phyloP scores from a whole-genome alignment of 345 rosid genomes.

The Kandelia obovata region DNA sequence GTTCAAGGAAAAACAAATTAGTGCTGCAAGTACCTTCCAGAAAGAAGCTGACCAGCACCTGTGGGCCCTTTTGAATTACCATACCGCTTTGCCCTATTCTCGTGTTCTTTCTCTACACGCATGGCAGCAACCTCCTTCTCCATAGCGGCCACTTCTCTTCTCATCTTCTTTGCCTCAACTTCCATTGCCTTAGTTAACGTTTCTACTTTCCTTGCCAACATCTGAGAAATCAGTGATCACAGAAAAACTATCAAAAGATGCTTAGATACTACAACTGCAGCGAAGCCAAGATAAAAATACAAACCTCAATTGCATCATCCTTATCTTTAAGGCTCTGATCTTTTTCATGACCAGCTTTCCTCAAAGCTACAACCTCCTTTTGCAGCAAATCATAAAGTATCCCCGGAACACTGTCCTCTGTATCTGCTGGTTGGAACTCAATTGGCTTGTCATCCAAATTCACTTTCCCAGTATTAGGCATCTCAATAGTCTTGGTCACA shows the following conservation, averaged over 20 bases:
- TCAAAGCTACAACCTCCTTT: slow-evolving; percentile 75
- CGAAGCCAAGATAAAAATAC: slow-evolving; percentile 11
- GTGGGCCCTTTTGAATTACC: slow-evolving; percentile 59
- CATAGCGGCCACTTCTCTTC: slow-evolving; percentile 97
- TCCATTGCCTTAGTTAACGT: slow-evolving; percentile 98
- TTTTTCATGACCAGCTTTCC: slow-evolving; percentile 87
- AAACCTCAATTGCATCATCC: slow-evolving; percentile 96
- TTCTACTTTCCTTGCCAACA: slow-evolving; percentile 94
- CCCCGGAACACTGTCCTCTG: slow-evolving; percentile 71
- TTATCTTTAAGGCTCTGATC: slow-evolving; percentile 95
- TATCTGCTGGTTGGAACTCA: slow-evolving; percentile 47
- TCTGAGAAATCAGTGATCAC: slow-evolving; percentile 41
- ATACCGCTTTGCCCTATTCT: slow-evolving; percentile 63
- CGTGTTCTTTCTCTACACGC: slow-evolving; percentile 90
- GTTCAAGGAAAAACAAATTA: neutral
- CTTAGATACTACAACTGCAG: neutral
- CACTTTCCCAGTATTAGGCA: slow-evolving; percentile 45
- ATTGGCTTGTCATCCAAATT: slow-evolving; percentile 51
- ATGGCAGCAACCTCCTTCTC: slow-evolving; percentile 98
- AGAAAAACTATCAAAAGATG: slow-evolving; percentile 20
- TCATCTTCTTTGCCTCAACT: slow-evolving; percentile 97
- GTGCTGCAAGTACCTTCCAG: slow-evolving; percentile 59
- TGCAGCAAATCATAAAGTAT: slow-evolving; percentile 82
- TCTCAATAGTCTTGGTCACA: slow-evolving; percentile 47
- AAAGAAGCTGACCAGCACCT: slow-evolving; percentile 65